phyloP scores from a whole-genome alignment of 257 asterid species.

The Salvia hispanica region DNA sequence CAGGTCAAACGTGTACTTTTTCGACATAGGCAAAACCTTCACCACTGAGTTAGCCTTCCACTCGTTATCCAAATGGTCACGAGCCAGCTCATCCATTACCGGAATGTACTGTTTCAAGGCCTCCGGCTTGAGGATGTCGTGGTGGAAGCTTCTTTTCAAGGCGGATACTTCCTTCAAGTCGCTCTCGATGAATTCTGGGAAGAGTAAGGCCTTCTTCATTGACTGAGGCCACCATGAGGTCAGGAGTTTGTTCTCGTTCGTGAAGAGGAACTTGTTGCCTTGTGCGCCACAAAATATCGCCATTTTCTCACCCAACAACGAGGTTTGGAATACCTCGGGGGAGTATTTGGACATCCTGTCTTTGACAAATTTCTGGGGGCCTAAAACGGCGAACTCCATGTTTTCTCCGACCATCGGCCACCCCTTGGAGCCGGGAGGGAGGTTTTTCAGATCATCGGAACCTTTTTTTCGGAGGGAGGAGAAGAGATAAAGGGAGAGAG shows the following conservation, averaged over 20 bases:
- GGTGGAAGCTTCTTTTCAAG: constrained; percentile 47
- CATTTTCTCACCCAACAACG: constrained; percentile 58
- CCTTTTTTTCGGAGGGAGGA: constrained; percentile 26
- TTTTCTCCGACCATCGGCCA: constrained; percentile 73
- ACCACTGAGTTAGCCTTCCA: constrained; percentile 48
- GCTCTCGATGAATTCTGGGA: constrained; percentile 47
- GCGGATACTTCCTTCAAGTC: constrained; percentile 46
- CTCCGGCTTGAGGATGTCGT: constrained; percentile 58
- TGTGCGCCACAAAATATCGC: constrained; percentile 40
- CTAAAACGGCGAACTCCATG: constrained; percentile 46
- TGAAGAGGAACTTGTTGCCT: constrained; percentile 51
- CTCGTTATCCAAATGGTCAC: constrained; percentile 47
- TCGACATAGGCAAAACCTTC: constrained; percentile 44
- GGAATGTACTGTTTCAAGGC: constrained; percentile 55
- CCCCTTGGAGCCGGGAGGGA: constrained; percentile 46
- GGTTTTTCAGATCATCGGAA: neutral
- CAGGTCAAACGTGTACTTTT: constrained; percentile 58
- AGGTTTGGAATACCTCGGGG: constrained; percentile 49
- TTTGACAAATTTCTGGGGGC: constrained; percentile 54
- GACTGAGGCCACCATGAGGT: constrained; percentile 57
- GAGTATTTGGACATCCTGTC: constrained; percentile 56
- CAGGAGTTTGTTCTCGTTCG: constrained; percentile 51
- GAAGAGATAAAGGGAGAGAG: constrained; percentile 42
- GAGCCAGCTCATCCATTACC: constrained; percentile 51
- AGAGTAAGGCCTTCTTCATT: constrained; percentile 33